phyloP scores from a whole-genome alignment of 1,139 yeast genomes.

The Spencermartinsiella ligniputridi region DNA sequence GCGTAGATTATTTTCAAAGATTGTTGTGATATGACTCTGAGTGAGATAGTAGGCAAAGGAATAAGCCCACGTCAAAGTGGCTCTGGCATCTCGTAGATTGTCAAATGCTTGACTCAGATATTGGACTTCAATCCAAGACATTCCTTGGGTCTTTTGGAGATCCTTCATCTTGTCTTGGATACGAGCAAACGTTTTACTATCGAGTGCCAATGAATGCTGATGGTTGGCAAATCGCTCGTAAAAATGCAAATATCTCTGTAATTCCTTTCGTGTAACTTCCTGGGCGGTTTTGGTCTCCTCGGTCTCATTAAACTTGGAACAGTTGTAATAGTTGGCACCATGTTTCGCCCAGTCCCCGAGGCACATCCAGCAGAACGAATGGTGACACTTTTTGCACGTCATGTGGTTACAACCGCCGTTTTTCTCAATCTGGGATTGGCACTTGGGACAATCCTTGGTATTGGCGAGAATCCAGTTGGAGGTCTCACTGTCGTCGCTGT shows the following conservation, averaged over 20 bases:
- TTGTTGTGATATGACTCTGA: slow-evolving; percentile 39
- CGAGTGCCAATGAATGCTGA: slow-evolving; percentile 72
- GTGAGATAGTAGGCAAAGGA: slow-evolving; percentile 71
- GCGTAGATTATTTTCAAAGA: slow-evolving; percentile 73
- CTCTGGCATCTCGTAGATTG: slow-evolving; percentile 63
- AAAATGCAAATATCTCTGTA: slow-evolving; percentile 71
- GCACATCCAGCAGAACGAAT: slow-evolving; percentile 95
- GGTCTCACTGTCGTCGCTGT: slow-evolving; percentile 85
- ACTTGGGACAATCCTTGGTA: slow-evolving; percentile 78
- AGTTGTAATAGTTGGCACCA: slow-evolving; percentile 59
- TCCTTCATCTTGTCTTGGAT: slow-evolving; percentile 62
- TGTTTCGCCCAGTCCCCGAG: slow-evolving; percentile 73
- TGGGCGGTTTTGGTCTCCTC: slow-evolving; percentile 33
- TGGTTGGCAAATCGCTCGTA: slow-evolving; percentile 74
- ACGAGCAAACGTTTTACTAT: slow-evolving; percentile 54
- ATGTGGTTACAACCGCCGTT: slow-evolving; percentile 97
- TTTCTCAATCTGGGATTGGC: slow-evolving; percentile 58
- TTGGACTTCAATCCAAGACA: slow-evolving; percentile 90
- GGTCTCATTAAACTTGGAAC: slow-evolving; percentile 53
- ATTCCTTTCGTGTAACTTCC: slow-evolving; percentile 37
- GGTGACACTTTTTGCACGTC: slow-evolving; percentile 73
- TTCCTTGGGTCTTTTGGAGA: slow-evolving; percentile 57
- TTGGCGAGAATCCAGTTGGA: slow-evolving; percentile 85
- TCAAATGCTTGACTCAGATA: slow-evolving; percentile 71
- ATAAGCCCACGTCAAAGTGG: slow-evolving; percentile 86